These are phyloP conservation scores for Kluyveromyces wickerhamii DNA, from an alignment of 805 yeast genomes.

Conservation along the genomic window DNA sequence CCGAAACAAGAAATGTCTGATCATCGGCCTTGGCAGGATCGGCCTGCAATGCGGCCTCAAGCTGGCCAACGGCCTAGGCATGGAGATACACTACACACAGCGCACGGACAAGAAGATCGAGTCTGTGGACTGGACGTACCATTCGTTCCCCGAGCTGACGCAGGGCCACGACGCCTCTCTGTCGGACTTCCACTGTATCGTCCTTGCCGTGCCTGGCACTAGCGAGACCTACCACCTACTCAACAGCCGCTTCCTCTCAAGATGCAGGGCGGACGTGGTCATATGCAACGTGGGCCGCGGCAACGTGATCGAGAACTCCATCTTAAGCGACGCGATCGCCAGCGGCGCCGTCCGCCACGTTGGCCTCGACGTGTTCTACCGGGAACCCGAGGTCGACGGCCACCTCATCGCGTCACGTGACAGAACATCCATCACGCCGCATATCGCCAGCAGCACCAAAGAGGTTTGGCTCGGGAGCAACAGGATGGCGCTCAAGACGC, in stretches of 20 bases:
- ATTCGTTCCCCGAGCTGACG: conserved; percentile 26
- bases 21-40: conserved; percentile 56
- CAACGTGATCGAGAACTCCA: conserved; percentile 42
- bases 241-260: conserved; percentile 33
- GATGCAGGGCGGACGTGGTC: conserved; percentile 17
- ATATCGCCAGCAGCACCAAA: conserved; percentile 50
- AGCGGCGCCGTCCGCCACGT: conserved; percentile 43
- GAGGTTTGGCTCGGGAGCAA: conserved; percentile 28
- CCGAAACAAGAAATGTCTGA: conserved; percentile 41
- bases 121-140: conserved; percentile 30
- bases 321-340: conserved; percentile 37
- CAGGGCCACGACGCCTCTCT: conserved; percentile 21
- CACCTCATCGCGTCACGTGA: conserved; percentile 12
- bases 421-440: conserved; percentile 43
- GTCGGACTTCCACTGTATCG: conserved; percentile 41
- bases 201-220: conserved; percentile 51
- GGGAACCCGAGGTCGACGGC: conserved; percentile 40
- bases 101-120: conserved; percentile 29
- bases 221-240: conserved; percentile 44
- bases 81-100: conserved; percentile 51
- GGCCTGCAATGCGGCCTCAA: conserved; percentile 48
- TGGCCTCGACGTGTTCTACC: conserved; percentile 53
- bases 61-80: conserved; percentile 41
- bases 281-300: conserved; percentile 60
- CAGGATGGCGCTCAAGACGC: conserved; percentile 1